Conservation (phyloP, 108 stramenopile species). For the Licmophora abbreviata region DNA sequence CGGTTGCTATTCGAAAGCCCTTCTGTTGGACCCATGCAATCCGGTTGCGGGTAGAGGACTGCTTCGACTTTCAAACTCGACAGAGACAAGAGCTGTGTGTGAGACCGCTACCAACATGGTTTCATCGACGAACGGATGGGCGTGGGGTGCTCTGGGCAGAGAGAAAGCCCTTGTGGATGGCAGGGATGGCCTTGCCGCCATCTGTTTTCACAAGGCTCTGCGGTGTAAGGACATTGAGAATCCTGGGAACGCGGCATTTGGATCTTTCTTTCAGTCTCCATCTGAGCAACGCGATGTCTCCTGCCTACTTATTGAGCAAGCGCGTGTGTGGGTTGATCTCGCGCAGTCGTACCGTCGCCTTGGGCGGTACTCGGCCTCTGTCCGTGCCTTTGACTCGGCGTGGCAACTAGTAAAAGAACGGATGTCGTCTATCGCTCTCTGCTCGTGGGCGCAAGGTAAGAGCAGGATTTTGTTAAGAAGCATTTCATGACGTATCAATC, state of each 20-base stretch:
- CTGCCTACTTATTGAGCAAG: conserved; percentile 19
- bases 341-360: conserved; percentile 52
- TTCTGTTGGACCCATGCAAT: conserved; percentile 53
- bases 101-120: conserved; percentile 33
- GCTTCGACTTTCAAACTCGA: conserved; percentile 20
- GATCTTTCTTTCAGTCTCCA: conserved; percentile 29
- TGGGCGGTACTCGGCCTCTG: conserved; percentile 54
- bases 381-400: conserved; percentile 46
- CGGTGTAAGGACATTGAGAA: conserved; percentile 47
- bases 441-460: conserved; percentile 62
- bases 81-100: conserved; percentile 17
- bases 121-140: conserved; percentile 63
- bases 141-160: conserved; percentile 51
- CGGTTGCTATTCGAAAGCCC: conserved; percentile 29
- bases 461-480: background rate
- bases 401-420: conserved; percentile 17
- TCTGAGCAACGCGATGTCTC: conserved; percentile 10
- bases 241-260: conserved; percentile 27
- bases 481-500: too few relatives aligned
- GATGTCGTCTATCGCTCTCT: conserved; percentile 25
- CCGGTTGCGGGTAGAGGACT: conserved; percentile 71
- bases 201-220: conserved; percentile 56
- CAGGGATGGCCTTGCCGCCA: conserved; percentile 38
- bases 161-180: conserved; percentile 25
- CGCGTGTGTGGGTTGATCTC: conserved; percentile 37